Evolutionary conservation across 176 grass and related monocot genomes (phyloP).

Genomic region (Ensete ventricosum): DNA sequence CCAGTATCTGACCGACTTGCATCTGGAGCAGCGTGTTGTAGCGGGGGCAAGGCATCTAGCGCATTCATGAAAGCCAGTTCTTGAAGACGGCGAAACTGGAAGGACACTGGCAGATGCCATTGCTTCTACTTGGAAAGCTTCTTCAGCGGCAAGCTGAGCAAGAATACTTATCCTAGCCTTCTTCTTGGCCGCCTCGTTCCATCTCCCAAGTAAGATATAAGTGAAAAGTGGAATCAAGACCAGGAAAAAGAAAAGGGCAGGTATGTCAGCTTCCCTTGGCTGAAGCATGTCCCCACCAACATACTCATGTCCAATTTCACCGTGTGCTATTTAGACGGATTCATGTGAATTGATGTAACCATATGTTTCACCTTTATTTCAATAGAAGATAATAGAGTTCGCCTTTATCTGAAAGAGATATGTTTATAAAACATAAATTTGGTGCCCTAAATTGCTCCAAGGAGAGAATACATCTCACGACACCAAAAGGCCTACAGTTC

Average conservation of each 20-base stretch:
- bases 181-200: constrained; percentile 58
- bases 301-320: constrained; percentile 56
- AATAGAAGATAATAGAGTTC: neutral
- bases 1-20: constrained; percentile 99
- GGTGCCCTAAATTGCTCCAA: neutral
- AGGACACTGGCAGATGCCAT: constrained; percentile 56
- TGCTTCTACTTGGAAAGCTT: constrained; percentile 56
- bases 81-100: constrained; percentile 39
- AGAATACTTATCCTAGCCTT: constrained; percentile 55
- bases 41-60: constrained; percentile 80
- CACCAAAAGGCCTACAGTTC: neutral
- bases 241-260: constrained; percentile 64
- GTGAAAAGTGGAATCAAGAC: constrained; percentile 76
- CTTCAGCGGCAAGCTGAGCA: constrained; percentile 70
- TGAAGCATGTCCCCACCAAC: constrained; percentile 93
- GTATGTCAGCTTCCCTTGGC: constrained; percentile 87
- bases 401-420: neutral
- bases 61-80: constrained; percentile 68
- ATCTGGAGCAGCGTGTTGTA: constrained; percentile 89
- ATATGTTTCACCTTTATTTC: constrained; percentile 34
- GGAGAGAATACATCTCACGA: neutral
- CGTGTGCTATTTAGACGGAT: constrained; percentile 27
- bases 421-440: neutral
- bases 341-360: constrained; percentile 30
- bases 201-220: constrained; percentile 94